Evolutionary conservation across 768 basidiomycete genomes (phyloP).

Genomic region (Boletus insuetus): DNA sequence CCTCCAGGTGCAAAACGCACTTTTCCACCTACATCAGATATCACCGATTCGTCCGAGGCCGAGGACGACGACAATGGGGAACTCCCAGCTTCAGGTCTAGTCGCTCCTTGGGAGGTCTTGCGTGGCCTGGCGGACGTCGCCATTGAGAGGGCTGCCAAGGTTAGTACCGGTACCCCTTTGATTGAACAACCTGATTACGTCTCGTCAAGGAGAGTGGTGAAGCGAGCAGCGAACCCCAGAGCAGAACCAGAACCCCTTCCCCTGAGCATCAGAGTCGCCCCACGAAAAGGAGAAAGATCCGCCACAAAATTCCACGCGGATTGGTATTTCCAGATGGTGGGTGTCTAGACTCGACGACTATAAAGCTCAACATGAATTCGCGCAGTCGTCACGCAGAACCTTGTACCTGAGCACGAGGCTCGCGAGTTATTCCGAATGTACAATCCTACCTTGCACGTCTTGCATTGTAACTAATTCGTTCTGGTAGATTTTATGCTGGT

Average conservation of each 20-base stretch:
- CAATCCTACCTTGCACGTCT: neutral
- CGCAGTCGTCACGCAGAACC: constrained; percentile 78
- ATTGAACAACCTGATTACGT: constrained; percentile 9
- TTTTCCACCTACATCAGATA: constrained; percentile 59
- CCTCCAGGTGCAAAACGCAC: constrained; percentile 54
- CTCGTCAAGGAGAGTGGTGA: constrained; percentile 68
- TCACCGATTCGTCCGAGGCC: constrained; percentile 78
- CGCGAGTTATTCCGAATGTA: constrained; percentile 85
- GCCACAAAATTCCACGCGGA: constrained; percentile 55
- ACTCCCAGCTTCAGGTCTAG: constrained; percentile 75
- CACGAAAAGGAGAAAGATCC: constrained; percentile 67
- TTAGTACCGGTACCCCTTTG: constrained; percentile 27
- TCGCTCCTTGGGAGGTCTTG: constrained; percentile 86
- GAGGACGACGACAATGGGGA: constrained; percentile 82
- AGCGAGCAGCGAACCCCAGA: constrained; percentile 65
- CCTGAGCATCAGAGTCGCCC: constrained; percentile 69
- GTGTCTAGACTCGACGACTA: neutral
- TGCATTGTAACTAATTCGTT: constrained; percentile 11
- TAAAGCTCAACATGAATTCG: constrained; percentile 1
- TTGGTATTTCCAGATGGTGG: constrained; percentile 78
- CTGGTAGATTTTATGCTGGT: constrained; percentile 80
- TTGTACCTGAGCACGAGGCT: constrained; percentile 80
- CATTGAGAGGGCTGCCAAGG: constrained; percentile 75
- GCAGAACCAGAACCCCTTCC: constrained; percentile 70
- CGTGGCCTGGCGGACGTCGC: constrained; percentile 80